Conservation (phyloP, 1,139 yeast genomes). For the Geotrichum klebahnii region DNA sequence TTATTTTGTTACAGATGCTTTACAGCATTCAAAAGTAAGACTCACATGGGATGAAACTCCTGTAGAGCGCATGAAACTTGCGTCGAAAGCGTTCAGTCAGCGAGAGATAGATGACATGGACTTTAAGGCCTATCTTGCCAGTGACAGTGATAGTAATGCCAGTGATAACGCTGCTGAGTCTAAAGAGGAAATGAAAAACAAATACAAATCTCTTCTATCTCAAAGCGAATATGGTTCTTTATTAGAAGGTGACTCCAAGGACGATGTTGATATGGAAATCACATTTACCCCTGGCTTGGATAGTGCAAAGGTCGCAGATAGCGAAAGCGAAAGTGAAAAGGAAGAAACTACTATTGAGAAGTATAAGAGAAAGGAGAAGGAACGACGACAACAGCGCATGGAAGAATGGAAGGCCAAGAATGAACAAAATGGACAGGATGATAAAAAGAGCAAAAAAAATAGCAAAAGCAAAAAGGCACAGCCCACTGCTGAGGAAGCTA, state of each 20-base stretch:
- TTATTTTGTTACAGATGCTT: slow-evolving; percentile 81
- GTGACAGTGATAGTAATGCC: slow-evolving; percentile 66
- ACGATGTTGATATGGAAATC: slow-evolving; percentile 88
- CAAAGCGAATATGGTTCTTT: slow-evolving; percentile 38
- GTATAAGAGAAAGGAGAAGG: slow-evolving; percentile 84
- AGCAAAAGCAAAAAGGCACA: slow-evolving; percentile 27
- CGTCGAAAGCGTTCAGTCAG: slow-evolving; percentile 79
- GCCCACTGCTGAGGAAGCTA: slow-evolving; percentile 31
- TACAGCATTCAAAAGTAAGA: slow-evolving; percentile 89
- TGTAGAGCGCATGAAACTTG: slow-evolving; percentile 72
- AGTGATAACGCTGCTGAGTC: slow-evolving; percentile 48
- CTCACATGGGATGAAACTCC: slow-evolving; percentile 99
- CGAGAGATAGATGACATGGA: slow-evolving; percentile 95
- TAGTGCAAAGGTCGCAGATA: slow-evolving; percentile 40
- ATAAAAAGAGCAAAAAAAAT: slow-evolving; percentile 31
- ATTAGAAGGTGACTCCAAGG: slow-evolving; percentile 47
- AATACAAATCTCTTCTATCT: slow-evolving; percentile 62
- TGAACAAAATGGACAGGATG: slow-evolving; percentile 43
- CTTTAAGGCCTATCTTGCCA: slow-evolving; percentile 89
- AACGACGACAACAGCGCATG: slow-evolving; percentile 78
- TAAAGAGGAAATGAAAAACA: slow-evolving; percentile 47
- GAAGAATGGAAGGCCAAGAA: slow-evolving; percentile 62
- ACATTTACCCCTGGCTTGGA: slow-evolving; percentile 88
- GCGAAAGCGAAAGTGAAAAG: slow-evolving; percentile 39
- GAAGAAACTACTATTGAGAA: slow-evolving; percentile 80